A percentile compares a stretch with the other conserved stretches of the same genome.
These are phyloP conservation scores for Lachnellula arida DNA, from an alignment of 2,329 filamentous ascomycete genomes.

Conservation along the genomic window DNA sequence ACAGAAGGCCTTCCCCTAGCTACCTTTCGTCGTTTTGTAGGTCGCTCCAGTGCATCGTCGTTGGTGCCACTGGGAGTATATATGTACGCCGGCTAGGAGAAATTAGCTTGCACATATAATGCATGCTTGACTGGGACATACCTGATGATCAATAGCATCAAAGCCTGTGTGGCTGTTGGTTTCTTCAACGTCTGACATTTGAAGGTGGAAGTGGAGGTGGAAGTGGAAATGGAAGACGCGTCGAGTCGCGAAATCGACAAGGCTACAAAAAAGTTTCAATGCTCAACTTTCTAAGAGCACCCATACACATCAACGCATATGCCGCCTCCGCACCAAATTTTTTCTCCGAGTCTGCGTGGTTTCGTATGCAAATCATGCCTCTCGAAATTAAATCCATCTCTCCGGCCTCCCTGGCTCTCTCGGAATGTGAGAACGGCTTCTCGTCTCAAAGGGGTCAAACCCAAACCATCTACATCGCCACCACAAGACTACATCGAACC, in stretches of 20 bases:
- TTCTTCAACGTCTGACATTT: constrained; percentile 31
- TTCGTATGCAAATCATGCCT: constrained; percentile 32
- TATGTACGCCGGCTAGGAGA: constrained; percentile 34
- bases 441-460: constrained; percentile 3
- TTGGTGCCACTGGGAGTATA: constrained; percentile 26
- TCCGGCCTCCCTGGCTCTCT: constrained; percentile 18
- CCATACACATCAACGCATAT: constrained; percentile 25
- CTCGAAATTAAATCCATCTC: constrained; percentile 22
- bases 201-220: not conserved
- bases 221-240: constrained; percentile 13
- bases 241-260: constrained; percentile 7
- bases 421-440: constrained; percentile 20
- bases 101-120: not conserved
- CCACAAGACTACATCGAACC: constrained; percentile 6
- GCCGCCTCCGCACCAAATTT: constrained; percentile 26
- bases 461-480: not conserved
- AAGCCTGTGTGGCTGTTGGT: constrained; percentile 22
- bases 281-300: constrained; percentile 4
- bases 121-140: constrained; percentile 7
- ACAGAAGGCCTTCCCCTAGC: constrained; percentile 18
- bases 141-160: constrained; percentile 32
- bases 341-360: constrained; percentile 25
- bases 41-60: constrained; percentile 23
- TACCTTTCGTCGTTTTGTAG: constrained; percentile 34
- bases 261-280: constrained; percentile 13